Evolutionary conservation across 208 protist species (phyloP), one percentile per base, ranked within the genome.

Genomic region (Perkinsela sp.): DNA sequence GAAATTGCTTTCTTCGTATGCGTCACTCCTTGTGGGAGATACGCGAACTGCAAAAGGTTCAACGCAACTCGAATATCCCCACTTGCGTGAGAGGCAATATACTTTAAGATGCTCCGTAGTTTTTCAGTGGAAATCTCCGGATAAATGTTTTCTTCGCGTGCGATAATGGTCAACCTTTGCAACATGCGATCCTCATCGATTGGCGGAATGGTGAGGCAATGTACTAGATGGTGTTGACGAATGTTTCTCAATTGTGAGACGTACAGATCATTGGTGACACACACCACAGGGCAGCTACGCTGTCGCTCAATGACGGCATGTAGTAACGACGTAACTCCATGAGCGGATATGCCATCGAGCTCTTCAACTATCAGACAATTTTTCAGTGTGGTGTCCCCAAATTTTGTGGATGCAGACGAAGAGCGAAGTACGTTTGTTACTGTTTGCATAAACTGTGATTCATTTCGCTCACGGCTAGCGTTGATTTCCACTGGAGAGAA

Each of bases 401-500:
- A 28, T 16, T 22, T 30, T 22, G 31, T 65, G 31, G 31, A 29
- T 15, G 48, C 28, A n/a, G 69, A 32, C 0, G 70, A 48, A 0
- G 67, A 30, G 66, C 6, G 28, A 32, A 16, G 29, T 68, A 1
- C 73, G 69, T 32, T 1, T 0, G n/a, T 67, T 30, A 16, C 31
- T n/a, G 82, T 69, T 28, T 69, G 72, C 72, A 90, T 78, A 40
- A 93, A 71, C 32, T 74, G 74, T 31, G 80, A 74, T 29, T 76
- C 72, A 29, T 81, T 92, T 66, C 90, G 77, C 70, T 94, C 88
- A 15, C 87, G 79, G 57, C 84, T 91, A 65, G 94, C 94, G 75
- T 97, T 97, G 48, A 97, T 84, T 71, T 96, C 92, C 6, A 95
- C 70, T 67, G 84, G 73, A 66, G 86, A 78, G 74, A 96, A 97